Evolutionary conservation across 345 rosid genomes (phyloP).

Genomic region (Eucalyptus brandiana): DNA sequence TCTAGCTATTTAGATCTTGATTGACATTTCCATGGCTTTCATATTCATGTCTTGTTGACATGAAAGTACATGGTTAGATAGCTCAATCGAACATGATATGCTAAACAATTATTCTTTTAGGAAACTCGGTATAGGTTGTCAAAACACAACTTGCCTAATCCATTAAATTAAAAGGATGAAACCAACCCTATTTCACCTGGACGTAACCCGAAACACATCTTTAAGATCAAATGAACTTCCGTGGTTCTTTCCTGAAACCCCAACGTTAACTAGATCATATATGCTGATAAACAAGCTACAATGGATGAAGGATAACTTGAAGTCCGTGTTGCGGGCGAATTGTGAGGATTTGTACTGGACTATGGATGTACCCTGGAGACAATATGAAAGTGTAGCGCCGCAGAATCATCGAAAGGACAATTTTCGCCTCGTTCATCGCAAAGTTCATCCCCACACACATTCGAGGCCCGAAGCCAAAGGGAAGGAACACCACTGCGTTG

Average conservation of each 20-base stretch:
- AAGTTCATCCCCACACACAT: constrained; percentile 25
- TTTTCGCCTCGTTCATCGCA: constrained; percentile 12
- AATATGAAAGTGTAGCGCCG: constrained; percentile 13
- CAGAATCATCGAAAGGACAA: constrained; percentile 27
- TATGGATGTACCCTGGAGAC: constrained; percentile 18
- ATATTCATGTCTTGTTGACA: too few species aligned
- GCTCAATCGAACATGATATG: neutral
- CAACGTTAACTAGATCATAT: neutral
- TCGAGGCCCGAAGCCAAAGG: constrained; percentile 22
- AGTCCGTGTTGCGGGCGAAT: constrained; percentile 15
- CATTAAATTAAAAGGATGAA: neutral
- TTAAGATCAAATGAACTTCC: neutral
- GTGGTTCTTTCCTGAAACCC: neutral
- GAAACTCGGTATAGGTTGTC: neutral
- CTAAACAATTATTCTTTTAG: neutral
- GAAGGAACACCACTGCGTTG: constrained; percentile 2
- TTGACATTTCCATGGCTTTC: too few species aligned
- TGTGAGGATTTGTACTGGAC: neutral
- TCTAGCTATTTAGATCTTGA: too few species aligned
- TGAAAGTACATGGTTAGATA: neutral
- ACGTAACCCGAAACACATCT: neutral
- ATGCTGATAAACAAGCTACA: neutral
- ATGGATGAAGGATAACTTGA: constrained; percentile 4
- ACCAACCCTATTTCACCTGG: neutral
- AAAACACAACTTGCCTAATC: neutral